Percentiles rank a stretch among this genome's conserved stretches.
These are phyloP conservation scores for Takashimella koratensis DNA, from an alignment of 1,284 basidiomycete genomes.

Conservation along the genomic window DNA sequence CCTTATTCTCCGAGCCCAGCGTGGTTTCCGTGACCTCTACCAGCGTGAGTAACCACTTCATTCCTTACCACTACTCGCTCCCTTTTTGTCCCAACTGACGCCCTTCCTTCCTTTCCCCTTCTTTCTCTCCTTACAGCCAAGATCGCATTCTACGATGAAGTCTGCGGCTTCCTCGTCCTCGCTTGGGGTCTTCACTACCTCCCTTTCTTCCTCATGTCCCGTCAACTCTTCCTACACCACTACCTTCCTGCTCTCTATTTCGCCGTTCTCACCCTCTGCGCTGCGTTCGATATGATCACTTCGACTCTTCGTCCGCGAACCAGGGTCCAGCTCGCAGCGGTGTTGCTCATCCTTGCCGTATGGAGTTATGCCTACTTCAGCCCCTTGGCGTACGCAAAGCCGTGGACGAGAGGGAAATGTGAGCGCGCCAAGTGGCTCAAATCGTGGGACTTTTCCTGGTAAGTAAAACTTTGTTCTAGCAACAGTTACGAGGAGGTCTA, in stretches of 20 bases:
- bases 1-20: slow-evolving; percentile 80
- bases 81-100: too few species aligned
- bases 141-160: slow-evolving; percentile 84
- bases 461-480: slow-evolving; percentile 30
- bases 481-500: too few species aligned
- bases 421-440: slow-evolving; percentile 75
- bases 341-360: slow-evolving; percentile 67
- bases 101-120: too few species aligned
- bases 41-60: slow-evolving; percentile 62
- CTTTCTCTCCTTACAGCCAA: slow-evolving; percentile 56
- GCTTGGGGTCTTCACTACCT: slow-evolving; percentile 93
- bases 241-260: slow-evolving; percentile 97
- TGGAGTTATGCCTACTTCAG: slow-evolving; percentile 77
- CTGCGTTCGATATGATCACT: slow-evolving; percentile 80
- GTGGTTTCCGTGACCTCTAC: slow-evolving; percentile 86
- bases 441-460: slow-evolving; percentile 96
- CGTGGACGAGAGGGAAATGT: slow-evolving; percentile 83
- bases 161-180: slow-evolving; percentile 86
- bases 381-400: slow-evolving; percentile 76
- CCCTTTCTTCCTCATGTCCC: slow-evolving; percentile 93
- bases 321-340: slow-evolving; percentile 72
- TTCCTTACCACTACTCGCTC: slow-evolving; percentile 5
- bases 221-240: slow-evolving; percentile 95
- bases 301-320: slow-evolving; percentile 70
- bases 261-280: slow-evolving; percentile 73